Evolutionary conservation across 2,329 filamentous ascomycete genomes (phyloP).

Genomic region (Exserohilum rostratum): DNA sequence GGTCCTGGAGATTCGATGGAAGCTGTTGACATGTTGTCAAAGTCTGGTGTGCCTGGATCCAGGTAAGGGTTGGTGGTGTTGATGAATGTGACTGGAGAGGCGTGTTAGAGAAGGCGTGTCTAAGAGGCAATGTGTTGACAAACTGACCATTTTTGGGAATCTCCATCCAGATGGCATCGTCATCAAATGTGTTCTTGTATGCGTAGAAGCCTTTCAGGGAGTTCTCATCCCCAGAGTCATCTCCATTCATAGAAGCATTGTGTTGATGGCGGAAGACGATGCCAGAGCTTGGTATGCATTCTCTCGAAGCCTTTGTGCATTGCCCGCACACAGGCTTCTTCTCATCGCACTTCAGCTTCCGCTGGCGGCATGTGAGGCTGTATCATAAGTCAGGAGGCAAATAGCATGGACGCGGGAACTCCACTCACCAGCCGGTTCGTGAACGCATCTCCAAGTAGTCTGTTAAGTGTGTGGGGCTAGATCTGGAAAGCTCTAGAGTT

Average conservation of each 20-base stretch:
- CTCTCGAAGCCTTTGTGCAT: constrained; percentile 65
- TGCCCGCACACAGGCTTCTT: constrained; percentile 65
- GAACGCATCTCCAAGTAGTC: constrained; percentile 41
- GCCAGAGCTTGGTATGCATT: constrained; percentile 66
- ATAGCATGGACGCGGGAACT: not conserved
- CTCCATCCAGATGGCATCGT: constrained; percentile 66
- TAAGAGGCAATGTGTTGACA: not conserved
- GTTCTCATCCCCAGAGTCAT: constrained; percentile 51
- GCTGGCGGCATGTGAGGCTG: constrained; percentile 61
- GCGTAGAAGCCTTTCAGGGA: constrained; percentile 67
- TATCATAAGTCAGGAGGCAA: constrained; percentile 12
- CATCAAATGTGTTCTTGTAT: constrained; percentile 69
- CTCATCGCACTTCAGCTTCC: constrained; percentile 71
- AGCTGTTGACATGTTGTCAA: constrained; percentile 39
- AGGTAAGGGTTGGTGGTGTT: constrained; percentile 67
- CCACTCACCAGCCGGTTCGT: constrained; percentile 48
- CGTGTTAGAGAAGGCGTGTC: constrained; percentile 15
- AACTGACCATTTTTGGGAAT: constrained; percentile 63
- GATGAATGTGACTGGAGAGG: constrained; percentile 62
- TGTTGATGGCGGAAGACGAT: constrained; percentile 72
- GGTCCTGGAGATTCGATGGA: constrained; percentile 42
- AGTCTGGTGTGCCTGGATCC: constrained; percentile 51
- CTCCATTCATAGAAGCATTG: constrained; percentile 70
- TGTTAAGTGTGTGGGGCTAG: constrained; percentile 21
- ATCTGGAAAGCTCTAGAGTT: constrained; percentile 14